Percentiles rank a stretch among this genome's conserved stretches.
Conservation (phyloP, 225 moss, liverwort and hornwort genomes). For the Asterella californica region DNA sequence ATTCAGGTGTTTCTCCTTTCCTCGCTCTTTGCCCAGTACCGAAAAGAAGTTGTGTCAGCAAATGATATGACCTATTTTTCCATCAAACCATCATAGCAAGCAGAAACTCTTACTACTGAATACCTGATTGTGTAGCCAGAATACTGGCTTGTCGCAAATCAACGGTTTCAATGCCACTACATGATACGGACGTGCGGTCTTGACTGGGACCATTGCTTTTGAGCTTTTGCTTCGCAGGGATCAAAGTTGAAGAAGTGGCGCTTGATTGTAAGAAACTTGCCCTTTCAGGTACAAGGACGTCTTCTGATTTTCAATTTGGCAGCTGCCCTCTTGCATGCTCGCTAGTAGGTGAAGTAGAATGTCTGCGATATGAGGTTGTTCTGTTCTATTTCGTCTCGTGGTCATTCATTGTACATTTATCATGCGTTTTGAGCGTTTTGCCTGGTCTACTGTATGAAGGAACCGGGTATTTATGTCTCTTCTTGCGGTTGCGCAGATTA, state of each 20-base stretch:
- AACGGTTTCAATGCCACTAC: neutral
- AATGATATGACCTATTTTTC: neutral
- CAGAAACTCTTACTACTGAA: neutral
- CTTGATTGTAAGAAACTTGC: slow-evolving; percentile 86
- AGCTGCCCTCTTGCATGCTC: neutral
- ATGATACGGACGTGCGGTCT: neutral
- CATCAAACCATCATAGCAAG: neutral
- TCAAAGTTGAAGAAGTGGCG: slow-evolving; percentile 93
- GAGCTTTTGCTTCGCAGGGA: slow-evolving; percentile 50
- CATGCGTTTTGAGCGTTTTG: neutral
- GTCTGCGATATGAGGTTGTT: too few species aligned
- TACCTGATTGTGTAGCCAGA: neutral
- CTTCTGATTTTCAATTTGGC: neutral
- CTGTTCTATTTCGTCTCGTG: too few species aligned
- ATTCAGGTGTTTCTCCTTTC: neutral
- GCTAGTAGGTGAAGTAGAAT: neutral
- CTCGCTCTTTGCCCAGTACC: neutral
- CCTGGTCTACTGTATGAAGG: neutral
- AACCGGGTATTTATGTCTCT: neutral
- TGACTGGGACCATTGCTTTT: neutral
- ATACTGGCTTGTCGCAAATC: neutral
- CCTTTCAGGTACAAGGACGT: slow-evolving; percentile 60
- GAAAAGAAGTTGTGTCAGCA: too few species aligned
- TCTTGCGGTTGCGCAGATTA: slow-evolving; percentile 44
- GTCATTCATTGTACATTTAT: neutral